A percentile compares a stretch with the other conserved stretches of the same genome.
Evolutionary conservation across 2,329 filamentous ascomycete species (phyloP).

Genomic region (Colletotrichum costaricense): DNA sequence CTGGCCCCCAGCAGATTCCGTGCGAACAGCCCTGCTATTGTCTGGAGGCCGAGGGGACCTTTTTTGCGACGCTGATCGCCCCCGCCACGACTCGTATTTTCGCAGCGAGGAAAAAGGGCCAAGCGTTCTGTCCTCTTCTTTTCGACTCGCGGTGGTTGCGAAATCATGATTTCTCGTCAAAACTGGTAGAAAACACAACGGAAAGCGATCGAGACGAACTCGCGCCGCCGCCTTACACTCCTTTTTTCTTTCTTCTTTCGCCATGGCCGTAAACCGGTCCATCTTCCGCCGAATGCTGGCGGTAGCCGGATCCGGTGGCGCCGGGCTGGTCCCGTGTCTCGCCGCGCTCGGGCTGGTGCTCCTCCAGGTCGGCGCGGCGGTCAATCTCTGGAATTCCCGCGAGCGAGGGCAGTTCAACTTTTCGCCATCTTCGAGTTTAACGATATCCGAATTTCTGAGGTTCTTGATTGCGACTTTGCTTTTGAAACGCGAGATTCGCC

Average conservation of each 20-base stretch:
- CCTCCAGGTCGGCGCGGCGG: conserved; percentile 47
- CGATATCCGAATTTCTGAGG: conserved; percentile 44
- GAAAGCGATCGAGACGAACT: neutral
- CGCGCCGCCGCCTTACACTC: neutral
- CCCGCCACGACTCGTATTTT: conserved; percentile 15
- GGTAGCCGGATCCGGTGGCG: conserved; percentile 18
- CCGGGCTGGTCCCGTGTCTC: conserved; percentile 35
- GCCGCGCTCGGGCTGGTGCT: conserved; percentile 47
- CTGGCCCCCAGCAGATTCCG: conserved; percentile 9
- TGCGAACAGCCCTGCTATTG: neutral
- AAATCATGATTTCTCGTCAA: conserved; percentile 14
- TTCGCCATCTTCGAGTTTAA: conserved; percentile 44
- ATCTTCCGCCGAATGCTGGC: conserved; percentile 21
- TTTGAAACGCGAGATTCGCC: conserved; percentile 39
- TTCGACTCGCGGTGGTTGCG: neutral
- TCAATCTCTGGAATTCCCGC: conserved; percentile 45
- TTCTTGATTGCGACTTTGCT: conserved; percentile 42
- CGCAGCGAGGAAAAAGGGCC: neutral
- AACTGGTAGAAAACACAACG: neutral
- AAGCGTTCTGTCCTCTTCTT: neutral
- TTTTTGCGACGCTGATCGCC: conserved; percentile 12
- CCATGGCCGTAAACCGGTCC: conserved; percentile 8
- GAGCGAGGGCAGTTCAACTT: conserved; percentile 41
- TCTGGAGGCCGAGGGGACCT: neutral
- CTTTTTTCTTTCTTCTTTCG: neutral